Evolutionary conservation across 495 filamentous ascomycete species (phyloP).

Genomic region (Friedmanniomyces simplex): DNA sequence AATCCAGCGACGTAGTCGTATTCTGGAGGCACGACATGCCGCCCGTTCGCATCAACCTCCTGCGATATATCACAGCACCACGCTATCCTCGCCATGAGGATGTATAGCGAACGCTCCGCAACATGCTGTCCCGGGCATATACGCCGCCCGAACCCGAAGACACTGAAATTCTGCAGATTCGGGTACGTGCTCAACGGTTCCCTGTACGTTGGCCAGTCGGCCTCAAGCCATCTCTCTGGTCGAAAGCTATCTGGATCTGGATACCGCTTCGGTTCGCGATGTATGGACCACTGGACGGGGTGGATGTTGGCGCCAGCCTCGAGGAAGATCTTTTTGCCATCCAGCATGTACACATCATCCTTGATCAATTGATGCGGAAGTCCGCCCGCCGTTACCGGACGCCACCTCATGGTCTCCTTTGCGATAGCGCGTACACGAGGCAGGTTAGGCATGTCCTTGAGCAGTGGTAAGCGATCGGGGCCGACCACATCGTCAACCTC

Average conservation of each 20-base stretch:
- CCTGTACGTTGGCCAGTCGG: constrained; percentile 25
- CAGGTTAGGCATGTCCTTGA: constrained; percentile 17
- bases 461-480: constrained; percentile 20
- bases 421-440: constrained; percentile 20
- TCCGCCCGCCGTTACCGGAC: constrained; percentile 25
- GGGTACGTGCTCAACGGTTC: constrained; percentile 27
- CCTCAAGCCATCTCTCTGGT: constrained; percentile 32
- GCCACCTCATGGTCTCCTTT: constrained; percentile 32
- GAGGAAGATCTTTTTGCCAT: constrained; percentile 23
- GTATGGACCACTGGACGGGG: constrained; percentile 27
- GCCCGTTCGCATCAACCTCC: constrained; percentile 31
- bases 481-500: constrained; percentile 25
- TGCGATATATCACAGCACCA: constrained; percentile 45
- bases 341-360: constrained; percentile 25
- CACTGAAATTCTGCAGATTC: constrained; percentile 22
- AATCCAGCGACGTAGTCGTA: constrained; percentile 43
- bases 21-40: constrained; percentile 38
- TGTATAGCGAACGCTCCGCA: constrained; percentile 42
- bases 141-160: constrained; percentile 30
- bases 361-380: constrained; percentile 27
- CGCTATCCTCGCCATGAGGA: constrained; percentile 43
- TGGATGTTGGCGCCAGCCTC: constrained; percentile 28
- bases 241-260: constrained; percentile 32
- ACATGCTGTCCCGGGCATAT: constrained; percentile 36
- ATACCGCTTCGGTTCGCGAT: constrained; percentile 28